Percentiles rank a stretch among this genome's conserved stretches.
Conservation (phyloP, 2,329 filamentous ascomycete species). For the Hymenoscyphus fraxineus region DNA sequence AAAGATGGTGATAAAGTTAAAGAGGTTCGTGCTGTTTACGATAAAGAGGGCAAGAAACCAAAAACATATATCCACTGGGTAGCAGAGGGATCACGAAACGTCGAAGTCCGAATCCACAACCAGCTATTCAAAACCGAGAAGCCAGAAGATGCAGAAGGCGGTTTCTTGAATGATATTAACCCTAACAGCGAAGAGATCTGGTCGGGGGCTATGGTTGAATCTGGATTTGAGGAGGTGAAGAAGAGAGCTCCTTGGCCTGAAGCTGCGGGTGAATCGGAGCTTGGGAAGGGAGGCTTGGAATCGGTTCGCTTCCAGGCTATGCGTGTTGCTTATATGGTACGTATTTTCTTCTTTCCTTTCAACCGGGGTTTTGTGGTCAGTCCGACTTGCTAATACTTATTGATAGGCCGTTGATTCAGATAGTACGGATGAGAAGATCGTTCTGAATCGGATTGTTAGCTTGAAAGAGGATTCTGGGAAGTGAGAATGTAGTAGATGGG, state of each 20-base stretch:
- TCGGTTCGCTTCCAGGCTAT: constrained; percentile 87
- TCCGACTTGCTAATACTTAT: not conserved
- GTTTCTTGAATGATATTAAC: constrained; percentile 81
- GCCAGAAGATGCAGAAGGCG: constrained; percentile 71
- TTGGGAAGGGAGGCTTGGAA: constrained; percentile 61
- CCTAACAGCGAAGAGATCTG: constrained; percentile 80
- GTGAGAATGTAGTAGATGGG: constrained; percentile 28
- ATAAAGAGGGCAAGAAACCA: constrained; percentile 67
- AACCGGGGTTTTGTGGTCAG: not conserved
- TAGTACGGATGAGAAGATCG: constrained; percentile 71
- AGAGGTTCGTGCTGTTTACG: constrained; percentile 63
- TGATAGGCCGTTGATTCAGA: constrained; percentile 68
- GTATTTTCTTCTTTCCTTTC: not conserved
- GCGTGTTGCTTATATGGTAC: constrained; percentile 67
- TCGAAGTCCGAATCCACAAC: constrained; percentile 76
- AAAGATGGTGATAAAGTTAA: constrained; percentile 60
- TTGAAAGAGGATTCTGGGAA: constrained; percentile 85
- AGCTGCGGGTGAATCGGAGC: constrained; percentile 61
- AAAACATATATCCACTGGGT: constrained; percentile 94
- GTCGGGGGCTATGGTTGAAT: constrained; percentile 73
- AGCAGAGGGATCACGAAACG: constrained; percentile 61
- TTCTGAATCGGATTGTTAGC: constrained; percentile 88
- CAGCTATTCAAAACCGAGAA: constrained; percentile 83
- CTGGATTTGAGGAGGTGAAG: constrained; percentile 75
- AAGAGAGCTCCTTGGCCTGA: constrained; percentile 76